Evolutionary conservation across 176 grass and related monocot species (phyloP).

Genomic region (Musa troglodytarum): DNA sequence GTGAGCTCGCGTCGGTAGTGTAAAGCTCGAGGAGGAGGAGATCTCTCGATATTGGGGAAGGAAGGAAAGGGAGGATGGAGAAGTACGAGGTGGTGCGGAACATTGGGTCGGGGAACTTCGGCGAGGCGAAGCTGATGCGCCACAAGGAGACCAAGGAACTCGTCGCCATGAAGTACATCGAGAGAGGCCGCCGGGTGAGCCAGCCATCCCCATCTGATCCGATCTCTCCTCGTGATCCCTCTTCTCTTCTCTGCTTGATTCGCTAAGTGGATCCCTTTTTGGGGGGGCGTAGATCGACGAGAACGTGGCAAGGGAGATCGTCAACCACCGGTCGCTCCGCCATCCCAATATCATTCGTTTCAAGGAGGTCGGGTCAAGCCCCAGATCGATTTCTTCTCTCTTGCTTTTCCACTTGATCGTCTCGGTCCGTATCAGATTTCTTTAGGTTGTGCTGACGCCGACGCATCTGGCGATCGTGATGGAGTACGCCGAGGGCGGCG

Average conservation of each 20-base stretch:
- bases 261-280: background rate
- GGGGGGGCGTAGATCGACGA: background rate
- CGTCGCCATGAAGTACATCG: constrained; percentile 18
- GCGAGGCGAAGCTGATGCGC: constrained; percentile 18
- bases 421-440: background rate
- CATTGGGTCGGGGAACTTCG: constrained; percentile 18
- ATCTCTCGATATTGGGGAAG: background rate
- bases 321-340: constrained; percentile 15
- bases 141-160: constrained; percentile 17
- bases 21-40: background rate
- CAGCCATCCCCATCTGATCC: background rate
- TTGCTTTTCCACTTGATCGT: background rate
- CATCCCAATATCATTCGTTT: constrained; percentile 19
- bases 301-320: constrained; percentile 20
- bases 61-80: background rate
- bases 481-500: constrained; percentile 90
- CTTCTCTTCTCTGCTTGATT: background rate
- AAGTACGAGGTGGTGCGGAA: constrained; percentile 17
- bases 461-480: constrained; percentile 85
- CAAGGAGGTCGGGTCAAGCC: constrained; percentile 5
- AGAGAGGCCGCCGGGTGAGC: constrained; percentile 1
- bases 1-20: background rate
- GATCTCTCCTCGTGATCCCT: background rate
- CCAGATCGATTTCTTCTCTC: background rate
- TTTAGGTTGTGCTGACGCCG: constrained; percentile 60